Percentiles rank a stretch among this genome's conserved stretches.
phyloP scores from a whole-genome alignment of 108 stramenopile genomes.

The Nannochloropsis gaditana region DNA sequence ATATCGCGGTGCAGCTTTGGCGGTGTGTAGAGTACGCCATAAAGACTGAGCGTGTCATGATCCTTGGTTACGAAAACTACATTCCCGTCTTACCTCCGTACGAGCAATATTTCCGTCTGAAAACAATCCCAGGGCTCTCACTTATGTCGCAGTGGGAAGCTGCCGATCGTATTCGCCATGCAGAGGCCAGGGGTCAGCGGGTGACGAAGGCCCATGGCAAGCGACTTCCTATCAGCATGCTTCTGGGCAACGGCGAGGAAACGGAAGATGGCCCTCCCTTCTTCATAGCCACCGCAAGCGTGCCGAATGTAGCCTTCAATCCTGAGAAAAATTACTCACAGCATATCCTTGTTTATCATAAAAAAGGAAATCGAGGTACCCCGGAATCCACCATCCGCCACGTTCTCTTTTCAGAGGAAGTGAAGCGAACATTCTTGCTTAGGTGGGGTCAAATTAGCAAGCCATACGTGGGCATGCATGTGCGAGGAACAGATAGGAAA shows the following conservation, averaged over 20 bases:
- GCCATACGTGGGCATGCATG: neutral
- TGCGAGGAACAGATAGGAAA: neutral
- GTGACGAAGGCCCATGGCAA: neutral
- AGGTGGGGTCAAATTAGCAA: neutral
- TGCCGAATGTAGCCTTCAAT: neutral
- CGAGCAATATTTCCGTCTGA: constrained; percentile 7
- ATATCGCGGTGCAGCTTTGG: neutral
- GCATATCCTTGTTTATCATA: neutral
- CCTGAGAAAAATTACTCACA: neutral
- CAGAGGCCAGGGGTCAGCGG: neutral
- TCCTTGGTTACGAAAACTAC: neutral
- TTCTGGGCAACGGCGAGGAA: neutral
- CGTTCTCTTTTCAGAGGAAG: neutral
- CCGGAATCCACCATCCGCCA: neutral
- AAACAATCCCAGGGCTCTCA: neutral
- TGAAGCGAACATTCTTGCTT: neutral
- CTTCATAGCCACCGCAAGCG: neutral
- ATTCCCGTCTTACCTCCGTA: neutral
- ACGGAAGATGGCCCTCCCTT: constrained; percentile 6
- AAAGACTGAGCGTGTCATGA: neutral
- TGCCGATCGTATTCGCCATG: neutral
- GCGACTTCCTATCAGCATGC: neutral
- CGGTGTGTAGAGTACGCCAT: constrained; percentile 10
- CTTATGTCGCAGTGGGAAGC: constrained; percentile 14
- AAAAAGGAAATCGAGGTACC: neutral